Evolutionary conservation across 106 monocot genomes (phyloP).

Genomic region (Acanthochlamys bracteata): DNA sequence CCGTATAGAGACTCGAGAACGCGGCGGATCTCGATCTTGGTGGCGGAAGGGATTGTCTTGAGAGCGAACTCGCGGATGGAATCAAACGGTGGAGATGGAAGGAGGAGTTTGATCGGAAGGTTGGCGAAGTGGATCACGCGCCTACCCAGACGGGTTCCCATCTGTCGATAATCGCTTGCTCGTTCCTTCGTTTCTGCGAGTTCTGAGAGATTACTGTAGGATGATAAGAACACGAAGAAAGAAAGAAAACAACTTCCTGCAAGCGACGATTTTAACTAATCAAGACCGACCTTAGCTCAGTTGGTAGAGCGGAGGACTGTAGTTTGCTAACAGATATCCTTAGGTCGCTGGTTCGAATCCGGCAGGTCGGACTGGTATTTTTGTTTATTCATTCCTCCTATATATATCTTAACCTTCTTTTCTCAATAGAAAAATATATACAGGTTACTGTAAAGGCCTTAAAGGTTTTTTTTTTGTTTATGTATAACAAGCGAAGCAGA

Average conservation of each 20-base stretch:
- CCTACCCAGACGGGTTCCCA: conserved; percentile 85
- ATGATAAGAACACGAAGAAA: too few species aligned
- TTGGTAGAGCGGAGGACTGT: conserved; percentile 99
- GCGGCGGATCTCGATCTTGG: conserved; percentile 96
- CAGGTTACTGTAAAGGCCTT: too few species aligned
- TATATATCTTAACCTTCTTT: not conserved
- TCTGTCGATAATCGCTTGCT: conserved; percentile 12
- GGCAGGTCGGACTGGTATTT: conserved; percentile 64
- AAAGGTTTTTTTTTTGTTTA: too few species aligned
- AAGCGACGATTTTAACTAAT: too few species aligned
- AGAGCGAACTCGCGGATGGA: conserved; percentile 85
- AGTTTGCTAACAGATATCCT: conserved; percentile 55
- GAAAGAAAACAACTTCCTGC: too few species aligned
- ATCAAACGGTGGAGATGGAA: conserved; percentile 56
- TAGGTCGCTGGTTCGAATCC: conserved; percentile 99
- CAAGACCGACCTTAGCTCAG: conserved; percentile 99
- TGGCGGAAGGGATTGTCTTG: conserved; percentile 90
- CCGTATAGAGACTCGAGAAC: conserved; percentile 96
- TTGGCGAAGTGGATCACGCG: conserved; percentile 94
- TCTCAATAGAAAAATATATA: too few species aligned
- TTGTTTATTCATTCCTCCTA: not conserved
- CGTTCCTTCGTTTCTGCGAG: not conserved
- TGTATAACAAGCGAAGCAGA: too few species aligned
- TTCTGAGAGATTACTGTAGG: too few species aligned
- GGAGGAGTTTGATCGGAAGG: conserved; percentile 83